These are phyloP conservation scores for cucumber (Cucumis sativus) DNA, from an alignment of 306 rosid species.

Conservation along the genomic window DNA sequence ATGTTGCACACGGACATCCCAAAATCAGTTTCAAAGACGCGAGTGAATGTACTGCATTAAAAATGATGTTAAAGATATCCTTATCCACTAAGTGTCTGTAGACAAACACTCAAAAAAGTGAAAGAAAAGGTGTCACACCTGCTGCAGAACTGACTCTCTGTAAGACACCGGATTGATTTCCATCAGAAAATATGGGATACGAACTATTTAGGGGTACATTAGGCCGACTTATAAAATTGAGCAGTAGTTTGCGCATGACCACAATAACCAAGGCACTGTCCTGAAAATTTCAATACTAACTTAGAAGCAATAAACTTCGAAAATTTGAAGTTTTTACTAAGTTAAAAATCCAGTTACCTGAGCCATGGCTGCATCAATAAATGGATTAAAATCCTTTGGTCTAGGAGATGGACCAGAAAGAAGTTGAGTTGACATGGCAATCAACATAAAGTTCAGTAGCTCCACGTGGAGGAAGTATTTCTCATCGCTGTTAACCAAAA, in stretches of 20 bases:
- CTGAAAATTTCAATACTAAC: conserved; percentile 36
- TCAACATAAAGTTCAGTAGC: conserved; percentile 84
- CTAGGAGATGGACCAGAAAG: conserved; percentile 93
- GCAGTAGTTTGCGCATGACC: conserved; percentile 60
- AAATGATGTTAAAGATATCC: not conserved
- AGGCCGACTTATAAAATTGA: conserved; percentile 51
- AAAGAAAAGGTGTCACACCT: conserved; percentile 31
- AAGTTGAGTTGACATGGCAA: conserved; percentile 96
- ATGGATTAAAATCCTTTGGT: conserved; percentile 71
- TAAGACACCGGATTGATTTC: conserved; percentile 74
- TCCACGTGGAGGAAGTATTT: conserved; percentile 73
- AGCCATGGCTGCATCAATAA: conserved; percentile 84
- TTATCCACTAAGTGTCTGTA: not conserved
- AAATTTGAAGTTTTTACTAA: not conserved
- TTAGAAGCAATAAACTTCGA: conserved; percentile 16
- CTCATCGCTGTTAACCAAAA: conserved; percentile 28
- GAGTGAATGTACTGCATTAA: not conserved
- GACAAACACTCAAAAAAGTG: not conserved
- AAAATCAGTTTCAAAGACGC: not conserved
- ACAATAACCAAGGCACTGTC: conserved; percentile 57
- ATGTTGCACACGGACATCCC: not conserved
- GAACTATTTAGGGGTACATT: conserved; percentile 36
- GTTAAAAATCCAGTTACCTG: conserved; percentile 51
- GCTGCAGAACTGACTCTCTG: conserved; percentile 97
- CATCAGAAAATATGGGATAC: conserved; percentile 66